Percentiles rank a stretch among this genome's conserved stretches.
phyloP scores from a whole-genome alignment of 2,329 filamentous ascomycete species.

The Aspergillus aculeatinus region DNA sequence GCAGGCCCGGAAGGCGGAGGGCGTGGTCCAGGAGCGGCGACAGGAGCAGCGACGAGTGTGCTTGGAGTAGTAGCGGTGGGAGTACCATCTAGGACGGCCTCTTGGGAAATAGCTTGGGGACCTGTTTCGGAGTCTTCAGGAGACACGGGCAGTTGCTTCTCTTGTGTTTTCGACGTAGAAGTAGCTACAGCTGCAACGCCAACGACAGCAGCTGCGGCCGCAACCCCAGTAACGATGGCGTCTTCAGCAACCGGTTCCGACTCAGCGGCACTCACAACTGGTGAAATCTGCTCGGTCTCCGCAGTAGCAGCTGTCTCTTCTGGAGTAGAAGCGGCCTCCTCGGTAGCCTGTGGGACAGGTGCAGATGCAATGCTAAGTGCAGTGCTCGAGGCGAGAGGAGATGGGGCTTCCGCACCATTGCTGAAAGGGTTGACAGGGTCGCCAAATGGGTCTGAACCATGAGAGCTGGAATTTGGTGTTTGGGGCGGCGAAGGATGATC shows the following conservation, averaged over 20 bases:
- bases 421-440: slow-evolving; percentile 71
- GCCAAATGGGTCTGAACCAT: slow-evolving; percentile 48
- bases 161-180: slow-evolving; percentile 22
- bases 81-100: slow-evolving; percentile 8
- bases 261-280: slow-evolving; percentile 23
- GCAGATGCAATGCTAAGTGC: slow-evolving; percentile 9
- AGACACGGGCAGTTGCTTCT: slow-evolving; percentile 21
- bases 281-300: slow-evolving; percentile 33
- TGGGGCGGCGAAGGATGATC: slow-evolving; percentile 30
- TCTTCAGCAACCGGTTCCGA: slow-evolving; percentile 40
- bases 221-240: slow-evolving; percentile 40
- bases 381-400: slow-evolving; percentile 16
- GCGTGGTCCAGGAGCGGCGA: slow-evolving; percentile 14
- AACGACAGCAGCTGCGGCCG: slow-evolving; percentile 38
- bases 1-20: slow-evolving; percentile 27
- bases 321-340: slow-evolving; percentile 32
- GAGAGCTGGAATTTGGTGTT: slow-evolving; percentile 40
- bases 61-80: slow-evolving; percentile 17
- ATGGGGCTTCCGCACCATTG: slow-evolving; percentile 54
- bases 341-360: not conserved
- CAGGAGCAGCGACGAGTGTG: slow-evolving; percentile 13
- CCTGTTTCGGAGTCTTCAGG: slow-evolving; percentile 19
- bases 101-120: not conserved
- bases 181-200: slow-evolving; percentile 42
- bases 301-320: slow-evolving; percentile 32